These are phyloP conservation scores for Davidsoniella australis DNA, from an alignment of 2,329 filamentous ascomycete genomes.

Conservation along the genomic window DNA sequence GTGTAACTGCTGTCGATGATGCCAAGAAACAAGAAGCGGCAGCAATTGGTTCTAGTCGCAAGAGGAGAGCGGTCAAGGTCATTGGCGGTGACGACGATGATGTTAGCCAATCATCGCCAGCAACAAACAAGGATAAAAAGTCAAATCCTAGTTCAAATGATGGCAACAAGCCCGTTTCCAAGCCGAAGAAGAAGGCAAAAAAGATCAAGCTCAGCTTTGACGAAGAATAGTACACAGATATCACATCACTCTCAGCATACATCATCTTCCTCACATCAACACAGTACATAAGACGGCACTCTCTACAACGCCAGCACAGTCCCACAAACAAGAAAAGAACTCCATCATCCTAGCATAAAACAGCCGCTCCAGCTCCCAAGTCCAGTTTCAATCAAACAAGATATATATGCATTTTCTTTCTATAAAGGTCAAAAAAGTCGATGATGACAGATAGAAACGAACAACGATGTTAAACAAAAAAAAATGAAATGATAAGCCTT, in stretches of 20 bases:
- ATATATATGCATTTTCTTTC: conserved; percentile 1
- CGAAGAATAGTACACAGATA: conserved; percentile 29
- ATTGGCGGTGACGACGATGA: conserved; percentile 23
- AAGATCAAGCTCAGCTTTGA: conserved; percentile 55
- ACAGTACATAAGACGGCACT: not conserved
- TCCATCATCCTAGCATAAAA: not conserved
- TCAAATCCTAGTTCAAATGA: conserved; percentile 4
- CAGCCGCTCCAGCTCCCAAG: not conserved
- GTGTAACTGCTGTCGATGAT: conserved; percentile 14
- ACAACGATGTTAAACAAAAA: not conserved
- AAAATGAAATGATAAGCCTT: conserved; percentile 12
- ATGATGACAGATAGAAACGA: conserved; percentile 3
- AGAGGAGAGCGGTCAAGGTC: conserved; percentile 37
- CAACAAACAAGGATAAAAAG: conserved; percentile 14
- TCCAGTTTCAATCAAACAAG: not conserved
- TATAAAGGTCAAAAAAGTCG: conserved; percentile 6
- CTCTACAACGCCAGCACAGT: not conserved
- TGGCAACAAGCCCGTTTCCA: conserved; percentile 8
- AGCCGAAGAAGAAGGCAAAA: conserved; percentile 36
- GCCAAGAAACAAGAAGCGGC: conserved; percentile 22
- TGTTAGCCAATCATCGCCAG: conserved; percentile 15
- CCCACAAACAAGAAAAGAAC: not conserved
- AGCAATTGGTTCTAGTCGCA: conserved; percentile 29
- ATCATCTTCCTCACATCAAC: no score
- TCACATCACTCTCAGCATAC: not conserved